These are phyloP conservation scores for Mediolabrus comicus DNA, from an alignment of 108 stramenopile species.

Conservation along the genomic window DNA sequence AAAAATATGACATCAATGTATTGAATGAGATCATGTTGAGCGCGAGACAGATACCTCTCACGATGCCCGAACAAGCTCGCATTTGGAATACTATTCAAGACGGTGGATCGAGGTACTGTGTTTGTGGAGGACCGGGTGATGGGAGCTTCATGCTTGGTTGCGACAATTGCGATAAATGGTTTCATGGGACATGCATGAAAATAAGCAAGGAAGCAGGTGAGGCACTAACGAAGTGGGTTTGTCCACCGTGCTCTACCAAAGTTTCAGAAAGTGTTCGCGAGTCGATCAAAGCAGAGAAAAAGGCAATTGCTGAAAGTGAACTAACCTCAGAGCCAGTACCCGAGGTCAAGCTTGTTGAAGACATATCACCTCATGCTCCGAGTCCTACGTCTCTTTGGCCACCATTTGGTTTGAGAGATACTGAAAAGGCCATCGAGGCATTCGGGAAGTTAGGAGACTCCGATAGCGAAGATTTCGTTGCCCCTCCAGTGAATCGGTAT, in stretches of 20 bases:
- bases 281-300: neutral
- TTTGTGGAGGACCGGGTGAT: conserved; percentile 81
- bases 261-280: neutral
- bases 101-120: conserved; percentile 59
- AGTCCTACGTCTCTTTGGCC: conserved; percentile 63
- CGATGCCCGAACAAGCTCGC: conserved; percentile 49
- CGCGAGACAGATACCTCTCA: conserved; percentile 49
- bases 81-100: conserved; percentile 64
- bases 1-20: conserved; percentile 39
- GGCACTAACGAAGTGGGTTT: conserved; percentile 54
- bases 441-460: conserved; percentile 48
- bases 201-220: conserved; percentile 45
- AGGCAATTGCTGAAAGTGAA: conserved; percentile 1
- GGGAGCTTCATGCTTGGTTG: conserved; percentile 88
- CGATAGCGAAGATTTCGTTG: conserved; percentile 39
- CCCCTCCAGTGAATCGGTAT: neutral
- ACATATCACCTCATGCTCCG: conserved; percentile 65
- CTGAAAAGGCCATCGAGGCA: conserved; percentile 44
- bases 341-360: conserved; percentile 5
- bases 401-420: conserved; percentile 64
- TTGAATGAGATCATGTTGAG: conserved; percentile 48
- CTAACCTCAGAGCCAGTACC: neutral
- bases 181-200: conserved; percentile 82
- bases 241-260: conserved; percentile 49
- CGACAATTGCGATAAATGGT: conserved; percentile 82